Evolutionary conservation across 208 protist genomes (phyloP).

Genomic region (Herpetomonas tarakana): DNA sequence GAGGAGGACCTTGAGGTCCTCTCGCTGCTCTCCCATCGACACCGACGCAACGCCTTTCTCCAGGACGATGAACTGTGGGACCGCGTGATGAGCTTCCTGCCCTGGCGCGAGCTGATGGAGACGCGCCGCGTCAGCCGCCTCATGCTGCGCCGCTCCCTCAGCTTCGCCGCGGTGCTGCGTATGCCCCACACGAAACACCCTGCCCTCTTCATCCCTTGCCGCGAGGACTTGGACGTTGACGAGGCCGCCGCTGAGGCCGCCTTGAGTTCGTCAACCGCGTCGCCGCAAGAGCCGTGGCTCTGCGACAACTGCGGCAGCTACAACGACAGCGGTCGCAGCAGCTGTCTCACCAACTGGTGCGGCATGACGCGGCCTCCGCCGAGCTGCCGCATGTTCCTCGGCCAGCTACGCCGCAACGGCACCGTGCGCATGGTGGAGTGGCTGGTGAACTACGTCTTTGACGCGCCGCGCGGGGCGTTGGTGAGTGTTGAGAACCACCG

Average conservation of each 20-base stretch:
- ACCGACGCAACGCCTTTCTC: not conserved
- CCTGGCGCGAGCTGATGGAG: constrained; percentile 37
- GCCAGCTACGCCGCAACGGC: constrained; percentile 69
- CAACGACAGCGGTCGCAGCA: not conserved
- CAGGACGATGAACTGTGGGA: constrained; percentile 29
- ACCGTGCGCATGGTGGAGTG: constrained; percentile 75
- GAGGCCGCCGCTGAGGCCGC: constrained; percentile 37
- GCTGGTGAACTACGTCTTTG: constrained; percentile 55
- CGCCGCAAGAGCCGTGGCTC: not conserved
- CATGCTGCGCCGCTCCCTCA: constrained; percentile 42
- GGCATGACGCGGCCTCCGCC: too few relatives aligned
- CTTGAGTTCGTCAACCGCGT: constrained; percentile 8
- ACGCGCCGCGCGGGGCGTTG: constrained; percentile 30
- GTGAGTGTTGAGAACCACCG: constrained; percentile 69
- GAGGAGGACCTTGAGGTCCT: not conserved
- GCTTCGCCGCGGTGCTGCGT: constrained; percentile 40
- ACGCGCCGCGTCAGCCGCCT: constrained; percentile 44
- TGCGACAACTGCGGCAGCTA: not conserved
- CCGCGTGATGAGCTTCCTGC: constrained; percentile 47
- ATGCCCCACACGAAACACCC: constrained; percentile 34
- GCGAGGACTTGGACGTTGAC: constrained; percentile 51
- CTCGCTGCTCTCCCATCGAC: not conserved
- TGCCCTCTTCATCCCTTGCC: constrained; percentile 68
- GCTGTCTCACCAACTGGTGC: not conserved
- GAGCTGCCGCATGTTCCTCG: constrained; percentile 55